phyloP scores from a whole-genome alignment of 140 eudicot species.

The Oenanthe javanica region DNA sequence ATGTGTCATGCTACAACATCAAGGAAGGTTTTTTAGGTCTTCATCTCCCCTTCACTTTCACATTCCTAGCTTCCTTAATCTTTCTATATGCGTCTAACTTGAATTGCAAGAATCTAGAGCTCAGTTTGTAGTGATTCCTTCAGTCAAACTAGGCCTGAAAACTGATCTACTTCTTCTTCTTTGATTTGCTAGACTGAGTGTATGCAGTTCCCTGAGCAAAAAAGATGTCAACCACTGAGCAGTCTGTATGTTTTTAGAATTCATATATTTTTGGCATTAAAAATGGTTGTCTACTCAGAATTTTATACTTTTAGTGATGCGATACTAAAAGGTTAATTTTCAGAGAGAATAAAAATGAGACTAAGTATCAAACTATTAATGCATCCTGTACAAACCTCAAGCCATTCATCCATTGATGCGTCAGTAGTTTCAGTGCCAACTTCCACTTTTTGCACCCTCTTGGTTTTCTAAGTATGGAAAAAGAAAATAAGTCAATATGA shows the following conservation, averaged over 20 bases:
- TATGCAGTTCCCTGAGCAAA: slow-evolving; percentile 74
- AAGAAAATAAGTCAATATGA: slow-evolving; percentile 6
- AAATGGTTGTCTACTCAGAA: neutral
- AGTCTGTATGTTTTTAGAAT: neutral
- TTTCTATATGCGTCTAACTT: slow-evolving; percentile 14
- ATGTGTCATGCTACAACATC: slow-evolving; percentile 59
- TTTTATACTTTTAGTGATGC: neutral
- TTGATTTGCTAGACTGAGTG: slow-evolving; percentile 68
- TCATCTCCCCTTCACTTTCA: slow-evolving; percentile 4
- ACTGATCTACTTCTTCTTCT: slow-evolving; percentile 80
- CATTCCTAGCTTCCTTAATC: slow-evolving; percentile 9
- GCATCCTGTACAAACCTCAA: slow-evolving; percentile 53
- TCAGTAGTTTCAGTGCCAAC: slow-evolving; percentile 86
- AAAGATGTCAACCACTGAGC: neutral
- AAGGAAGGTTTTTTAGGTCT: slow-evolving; percentile 19
- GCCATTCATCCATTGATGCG: slow-evolving; percentile 93
- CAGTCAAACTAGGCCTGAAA: slow-evolving; percentile 15
- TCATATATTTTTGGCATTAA: neutral
- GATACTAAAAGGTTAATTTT: neutral
- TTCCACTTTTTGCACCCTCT: slow-evolving; percentile 91
- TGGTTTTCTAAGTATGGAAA: slow-evolving; percentile 52
- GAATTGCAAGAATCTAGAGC: slow-evolving; percentile 23
- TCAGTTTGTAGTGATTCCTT: slow-evolving; percentile 13
- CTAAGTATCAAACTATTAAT: neutral
- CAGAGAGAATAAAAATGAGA: neutral